Conservation (phyloP, 2,329 filamentous ascomycete genomes). For the Fusarium graminum region DNA sequence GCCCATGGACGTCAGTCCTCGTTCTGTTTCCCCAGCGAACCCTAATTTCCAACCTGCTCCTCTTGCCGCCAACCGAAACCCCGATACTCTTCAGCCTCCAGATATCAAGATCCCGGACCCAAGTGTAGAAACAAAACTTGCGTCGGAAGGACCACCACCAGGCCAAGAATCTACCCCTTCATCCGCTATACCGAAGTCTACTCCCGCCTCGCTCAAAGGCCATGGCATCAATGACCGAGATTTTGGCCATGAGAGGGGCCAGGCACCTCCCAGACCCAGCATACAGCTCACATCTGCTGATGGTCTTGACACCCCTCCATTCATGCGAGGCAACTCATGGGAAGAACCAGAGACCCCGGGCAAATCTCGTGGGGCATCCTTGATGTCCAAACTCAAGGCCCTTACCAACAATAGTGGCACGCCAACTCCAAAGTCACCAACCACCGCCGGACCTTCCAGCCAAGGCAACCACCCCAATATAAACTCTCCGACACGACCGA, state of each 20-base stretch:
- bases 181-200: slow-evolving; percentile 38
- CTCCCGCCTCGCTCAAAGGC: slow-evolving; percentile 42
- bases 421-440: slow-evolving; percentile 61
- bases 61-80: slow-evolving; percentile 32
- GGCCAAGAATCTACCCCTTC: slow-evolving; percentile 30
- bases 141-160: slow-evolving; percentile 17
- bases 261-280: slow-evolving; percentile 62
- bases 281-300: slow-evolving; percentile 80
- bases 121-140: slow-evolving; percentile 28
- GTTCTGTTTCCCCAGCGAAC: slow-evolving; percentile 42
- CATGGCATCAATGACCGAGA: slow-evolving; percentile 42
- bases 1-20: slow-evolving; percentile 40
- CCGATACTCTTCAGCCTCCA: slow-evolving; percentile 40
- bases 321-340: slow-evolving; percentile 74
- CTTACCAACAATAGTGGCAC: slow-evolving; percentile 69
- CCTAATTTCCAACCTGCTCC: slow-evolving; percentile 32
- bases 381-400: slow-evolving; percentile 84
- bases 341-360: slow-evolving; percentile 72
- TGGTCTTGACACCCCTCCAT: slow-evolving; percentile 62
- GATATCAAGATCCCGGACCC: slow-evolving; percentile 38
- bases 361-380: slow-evolving; percentile 72
- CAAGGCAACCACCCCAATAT: slow-evolving; percentile 57
- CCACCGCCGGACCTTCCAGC: slow-evolving; percentile 50
- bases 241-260: slow-evolving; percentile 24
- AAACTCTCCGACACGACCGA: slow-evolving; percentile 64